phyloP scores from a whole-genome alignment of 2,329 filamentous ascomycete species.

The Xylariaceae sp. region DNA sequence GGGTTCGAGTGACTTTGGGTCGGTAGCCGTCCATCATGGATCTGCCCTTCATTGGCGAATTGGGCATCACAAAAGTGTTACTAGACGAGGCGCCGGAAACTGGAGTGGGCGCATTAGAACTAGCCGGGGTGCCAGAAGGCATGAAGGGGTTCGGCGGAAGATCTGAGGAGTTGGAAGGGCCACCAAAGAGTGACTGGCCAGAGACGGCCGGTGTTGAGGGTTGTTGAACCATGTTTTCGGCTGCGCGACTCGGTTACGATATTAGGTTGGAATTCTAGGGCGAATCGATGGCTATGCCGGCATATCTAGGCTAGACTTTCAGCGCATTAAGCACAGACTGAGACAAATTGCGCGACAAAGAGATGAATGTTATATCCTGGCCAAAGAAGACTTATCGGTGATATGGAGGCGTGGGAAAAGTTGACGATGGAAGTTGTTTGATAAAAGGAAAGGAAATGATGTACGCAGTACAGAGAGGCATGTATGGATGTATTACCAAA shows the following conservation, averaged over 20 bases:
- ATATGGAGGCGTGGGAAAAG: background rate
- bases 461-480: too few species aligned
- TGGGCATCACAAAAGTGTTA: constrained; percentile 90
- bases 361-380: background rate
- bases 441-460: background rate
- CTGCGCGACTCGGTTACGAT: background rate
- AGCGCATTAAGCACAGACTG: background rate
- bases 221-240: constrained; percentile 32
- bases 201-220: constrained; percentile 30
- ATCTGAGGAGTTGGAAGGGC: constrained; percentile 27
- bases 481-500: background rate
- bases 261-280: background rate
- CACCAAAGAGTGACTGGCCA: constrained; percentile 38
- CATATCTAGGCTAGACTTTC: constrained; percentile 17
- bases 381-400: constrained; percentile 17
- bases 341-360: constrained; percentile 2
- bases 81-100: constrained; percentile 59
- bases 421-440: background rate
- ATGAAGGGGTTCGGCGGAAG: constrained; percentile 31
- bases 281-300: constrained; percentile 14
- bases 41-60: constrained; percentile 72
- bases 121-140: constrained; percentile 36
- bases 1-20: constrained; percentile 78
- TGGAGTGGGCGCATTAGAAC: constrained; percentile 47
- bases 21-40: constrained; percentile 74